phyloP scores from a whole-genome alignment of 2,329 filamentous ascomycete genomes.

The Chaetomiaceae sp. region DNA sequence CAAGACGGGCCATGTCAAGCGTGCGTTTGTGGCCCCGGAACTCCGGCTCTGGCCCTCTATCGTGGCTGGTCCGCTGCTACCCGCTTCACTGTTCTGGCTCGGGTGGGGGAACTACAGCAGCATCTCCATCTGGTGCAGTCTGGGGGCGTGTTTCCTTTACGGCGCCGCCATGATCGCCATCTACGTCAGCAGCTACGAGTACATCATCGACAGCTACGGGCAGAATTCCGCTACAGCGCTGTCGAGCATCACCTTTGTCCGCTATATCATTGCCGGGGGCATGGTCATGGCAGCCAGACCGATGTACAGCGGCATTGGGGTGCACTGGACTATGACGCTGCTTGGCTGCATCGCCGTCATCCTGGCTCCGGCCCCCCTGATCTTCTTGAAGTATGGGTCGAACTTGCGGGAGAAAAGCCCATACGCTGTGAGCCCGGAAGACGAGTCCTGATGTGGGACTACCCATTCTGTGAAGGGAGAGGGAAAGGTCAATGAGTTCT shows the following conservation, averaged over 20 bases:
- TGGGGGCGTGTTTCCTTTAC: slow-evolving; percentile 45
- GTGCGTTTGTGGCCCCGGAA: slow-evolving; percentile 41
- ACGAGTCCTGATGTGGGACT: not conserved
- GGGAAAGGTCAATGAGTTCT: too few species aligned
- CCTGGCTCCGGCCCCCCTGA: slow-evolving; percentile 29
- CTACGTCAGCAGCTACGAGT: slow-evolving; percentile 48
- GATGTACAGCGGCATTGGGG: slow-evolving; percentile 35
- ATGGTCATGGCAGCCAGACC: slow-evolving; percentile 35
- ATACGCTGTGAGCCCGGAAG: slow-evolving; percentile 11
- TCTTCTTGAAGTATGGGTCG: slow-evolving; percentile 31
- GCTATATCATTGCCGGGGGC: slow-evolving; percentile 32
- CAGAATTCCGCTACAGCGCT: slow-evolving; percentile 39
- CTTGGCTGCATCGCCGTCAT: slow-evolving; percentile 31
- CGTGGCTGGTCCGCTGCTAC: slow-evolving; percentile 42
- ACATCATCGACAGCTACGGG: slow-evolving; percentile 53
- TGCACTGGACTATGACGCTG: slow-evolving; percentile 25
- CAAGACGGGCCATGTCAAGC: slow-evolving; percentile 36
- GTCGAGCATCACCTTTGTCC: slow-evolving; percentile 29
- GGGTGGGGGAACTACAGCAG: slow-evolving; percentile 43
- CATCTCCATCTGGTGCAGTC: slow-evolving; percentile 44
- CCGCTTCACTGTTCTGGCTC: slow-evolving; percentile 52
- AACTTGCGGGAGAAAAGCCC: slow-evolving; percentile 19
- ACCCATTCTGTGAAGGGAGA: too few species aligned
- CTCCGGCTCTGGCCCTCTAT: slow-evolving; percentile 49
- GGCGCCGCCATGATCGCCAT: slow-evolving; percentile 44